Percentiles rank a stretch among this genome's conserved stretches.
These are phyloP conservation scores for Taphrina wiesneri DNA, from an alignment of 1,139 yeast genomes.

Conservation along the genomic window DNA sequence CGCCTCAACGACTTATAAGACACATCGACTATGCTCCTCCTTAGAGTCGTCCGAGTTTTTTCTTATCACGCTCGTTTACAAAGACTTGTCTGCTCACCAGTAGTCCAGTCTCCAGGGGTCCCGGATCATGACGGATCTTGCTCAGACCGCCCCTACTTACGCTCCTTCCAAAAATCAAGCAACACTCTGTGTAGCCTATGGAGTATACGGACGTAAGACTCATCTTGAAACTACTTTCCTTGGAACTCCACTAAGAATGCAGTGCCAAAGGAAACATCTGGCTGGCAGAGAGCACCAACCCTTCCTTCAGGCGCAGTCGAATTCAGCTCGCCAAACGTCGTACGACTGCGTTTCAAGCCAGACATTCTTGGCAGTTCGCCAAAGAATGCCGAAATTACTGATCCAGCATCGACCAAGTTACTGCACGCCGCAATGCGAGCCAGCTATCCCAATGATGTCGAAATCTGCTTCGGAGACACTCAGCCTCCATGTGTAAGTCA, in stretches of 20 bases:
- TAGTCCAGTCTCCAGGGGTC: neutral
- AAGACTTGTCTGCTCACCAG: neutral
- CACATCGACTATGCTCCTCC: neutral
- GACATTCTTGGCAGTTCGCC: slow-evolving; percentile 31
- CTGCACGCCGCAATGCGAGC: slow-evolving; percentile 34
- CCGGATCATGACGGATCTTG: slow-evolving; percentile 12
- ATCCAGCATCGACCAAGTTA: slow-evolving; percentile 15
- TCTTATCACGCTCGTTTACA: neutral
- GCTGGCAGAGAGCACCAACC: slow-evolving; percentile 17
- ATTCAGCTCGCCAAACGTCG: slow-evolving; percentile 6
- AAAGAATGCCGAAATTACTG: slow-evolving; percentile 15
- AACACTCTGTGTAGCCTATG: slow-evolving; percentile 26
- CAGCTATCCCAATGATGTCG: slow-evolving; percentile 30
- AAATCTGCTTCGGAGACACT: slow-evolving; percentile 14
- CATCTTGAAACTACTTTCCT: neutral
- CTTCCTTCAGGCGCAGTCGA: slow-evolving; percentile 1
- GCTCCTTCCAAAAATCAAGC: neutral
- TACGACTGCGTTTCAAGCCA: slow-evolving; percentile 20
- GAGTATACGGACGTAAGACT: slow-evolving; percentile 20
- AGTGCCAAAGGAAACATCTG: slow-evolving; percentile 19
- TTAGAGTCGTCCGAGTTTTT: neutral
- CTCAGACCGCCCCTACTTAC: neutral
- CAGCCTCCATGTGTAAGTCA: slow-evolving; percentile 30
- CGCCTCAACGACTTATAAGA: neutral
- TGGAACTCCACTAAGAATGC: neutral